phyloP scores from a whole-genome alignment of 73 alveolate species.

The Paramecium bursaria region DNA sequence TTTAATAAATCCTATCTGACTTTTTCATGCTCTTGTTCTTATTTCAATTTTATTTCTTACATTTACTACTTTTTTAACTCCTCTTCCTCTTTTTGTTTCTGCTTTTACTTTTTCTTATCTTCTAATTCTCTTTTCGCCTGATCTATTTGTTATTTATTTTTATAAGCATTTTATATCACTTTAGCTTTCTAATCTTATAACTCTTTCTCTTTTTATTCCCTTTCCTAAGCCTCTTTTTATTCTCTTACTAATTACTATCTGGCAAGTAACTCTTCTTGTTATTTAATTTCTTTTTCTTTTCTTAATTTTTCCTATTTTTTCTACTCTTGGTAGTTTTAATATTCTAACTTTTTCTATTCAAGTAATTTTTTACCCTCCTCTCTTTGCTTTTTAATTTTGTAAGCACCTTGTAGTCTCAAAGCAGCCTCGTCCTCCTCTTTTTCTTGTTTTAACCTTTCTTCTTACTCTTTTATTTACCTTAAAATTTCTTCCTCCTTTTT shows the following conservation, averaged over 20 bases:
- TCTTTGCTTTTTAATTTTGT: constrained; percentile 20
- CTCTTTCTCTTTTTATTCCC: constrained; percentile 9
- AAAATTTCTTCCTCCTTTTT: neutral
- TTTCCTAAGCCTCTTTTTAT: too few relatives aligned
- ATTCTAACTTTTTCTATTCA: constrained; percentile 41
- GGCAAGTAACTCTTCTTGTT: too few relatives aligned
- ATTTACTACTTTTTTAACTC: neutral
- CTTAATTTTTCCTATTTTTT: constrained; percentile 6
- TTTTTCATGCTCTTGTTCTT: too few relatives aligned
- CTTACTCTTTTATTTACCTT: constrained; percentile 5
- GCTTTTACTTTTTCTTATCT: neutral
- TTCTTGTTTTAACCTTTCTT: neutral
- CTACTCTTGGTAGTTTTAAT: constrained; percentile 4
- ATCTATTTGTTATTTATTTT: constrained; percentile 42
- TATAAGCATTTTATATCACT: constrained; percentile 11
- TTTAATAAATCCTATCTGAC: too few relatives aligned
- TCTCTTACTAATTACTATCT: too few relatives aligned
- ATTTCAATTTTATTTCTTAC: neutral
- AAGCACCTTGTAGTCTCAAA: neutral
- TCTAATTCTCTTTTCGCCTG: constrained; percentile 14
- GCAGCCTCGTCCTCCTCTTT: constrained; percentile 55
- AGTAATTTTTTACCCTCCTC: constrained; percentile 37
- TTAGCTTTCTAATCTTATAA: constrained; percentile 10
- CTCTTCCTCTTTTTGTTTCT: neutral
- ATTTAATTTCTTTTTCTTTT: constrained; percentile 37